Evolutionary conservation across 1,139 yeast species (phyloP).

Genomic region (Pichia sp.): DNA sequence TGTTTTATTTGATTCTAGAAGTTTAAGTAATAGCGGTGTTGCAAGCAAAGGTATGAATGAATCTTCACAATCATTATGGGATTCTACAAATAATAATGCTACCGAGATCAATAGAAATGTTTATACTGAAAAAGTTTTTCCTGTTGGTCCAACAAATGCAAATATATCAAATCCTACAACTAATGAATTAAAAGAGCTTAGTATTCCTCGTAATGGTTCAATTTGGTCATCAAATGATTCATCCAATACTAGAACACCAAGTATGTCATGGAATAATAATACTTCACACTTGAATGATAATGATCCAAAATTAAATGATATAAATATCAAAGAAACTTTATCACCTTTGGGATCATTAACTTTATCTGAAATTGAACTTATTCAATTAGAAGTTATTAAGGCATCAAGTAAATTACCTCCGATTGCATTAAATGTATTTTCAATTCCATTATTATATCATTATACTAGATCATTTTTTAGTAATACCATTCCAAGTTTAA

Average conservation of each 20-base stretch:
- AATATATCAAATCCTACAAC: neutral
- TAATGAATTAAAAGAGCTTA: neutral
- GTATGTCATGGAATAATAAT: conserved; percentile 1
- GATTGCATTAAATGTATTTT: conserved; percentile 15
- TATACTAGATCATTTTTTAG: conserved; percentile 20
- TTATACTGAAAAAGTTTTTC: too few species aligned
- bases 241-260: neutral
- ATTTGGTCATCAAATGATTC: conserved; percentile 13
- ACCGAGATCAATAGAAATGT: too few species aligned
- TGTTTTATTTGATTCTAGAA: conserved; percentile 5
- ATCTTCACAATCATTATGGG: conserved; percentile 4
- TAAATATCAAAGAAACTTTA: neutral
- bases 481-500: conserved; percentile 25
- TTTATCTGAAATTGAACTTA: conserved; percentile 19
- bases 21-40: neutral
- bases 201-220: conserved; percentile 8
- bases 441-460: conserved; percentile 22
- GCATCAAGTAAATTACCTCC: conserved; percentile 20
- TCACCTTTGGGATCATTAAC: neutral
- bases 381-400: conserved; percentile 26
- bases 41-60: too few species aligned
- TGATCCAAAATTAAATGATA: neutral
- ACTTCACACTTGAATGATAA: neutral
- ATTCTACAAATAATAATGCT: too few species aligned
- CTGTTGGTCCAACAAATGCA: neutral